Evolutionary conservation across 2,329 filamentous ascomycete genomes (phyloP).

Genomic region (Microcyclosporella mali): DNA sequence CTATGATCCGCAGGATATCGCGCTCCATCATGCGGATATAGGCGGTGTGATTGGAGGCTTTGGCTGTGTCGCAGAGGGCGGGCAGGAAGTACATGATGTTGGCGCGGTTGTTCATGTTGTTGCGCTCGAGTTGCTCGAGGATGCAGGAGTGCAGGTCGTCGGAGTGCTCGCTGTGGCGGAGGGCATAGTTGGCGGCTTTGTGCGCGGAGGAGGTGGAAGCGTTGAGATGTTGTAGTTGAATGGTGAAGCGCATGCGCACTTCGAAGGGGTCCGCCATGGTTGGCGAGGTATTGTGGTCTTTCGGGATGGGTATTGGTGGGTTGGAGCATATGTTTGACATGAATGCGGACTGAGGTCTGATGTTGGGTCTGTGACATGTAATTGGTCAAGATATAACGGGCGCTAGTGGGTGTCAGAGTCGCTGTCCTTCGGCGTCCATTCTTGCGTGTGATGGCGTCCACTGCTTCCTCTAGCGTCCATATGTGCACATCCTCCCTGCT

Average conservation of each 20-base stretch:
- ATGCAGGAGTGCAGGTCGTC: slow-evolving; percentile 98
- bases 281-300: no score
- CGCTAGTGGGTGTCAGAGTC: no score
- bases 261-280: slow-evolving; percentile 83
- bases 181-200: slow-evolving; percentile 89
- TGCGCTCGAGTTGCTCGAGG: slow-evolving; percentile 85
- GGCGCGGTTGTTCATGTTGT: slow-evolving; percentile 91
- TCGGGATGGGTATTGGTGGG: no score
- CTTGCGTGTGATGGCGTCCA: no score
- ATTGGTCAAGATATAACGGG: no score
- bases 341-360: no score
- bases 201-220: slow-evolving; percentile 82
- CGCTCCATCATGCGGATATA: slow-evolving; percentile 94
- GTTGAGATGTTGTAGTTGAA: slow-evolving; percentile 81
- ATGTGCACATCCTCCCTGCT: no score
- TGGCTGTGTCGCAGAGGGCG: slow-evolving; percentile 80
- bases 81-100: slow-evolving; percentile 99
- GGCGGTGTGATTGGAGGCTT: slow-evolving; percentile 66
- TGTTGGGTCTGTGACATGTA: no score
- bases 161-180: slow-evolving; percentile 89
- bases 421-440: no score
- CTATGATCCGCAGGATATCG: slow-evolving; percentile 85
- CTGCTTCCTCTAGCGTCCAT: no score
- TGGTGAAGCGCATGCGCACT: slow-evolving; percentile 94
- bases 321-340: no score